Conservation (phyloP, 345 rosid genomes). For the Kernera saxatilis region DNA sequence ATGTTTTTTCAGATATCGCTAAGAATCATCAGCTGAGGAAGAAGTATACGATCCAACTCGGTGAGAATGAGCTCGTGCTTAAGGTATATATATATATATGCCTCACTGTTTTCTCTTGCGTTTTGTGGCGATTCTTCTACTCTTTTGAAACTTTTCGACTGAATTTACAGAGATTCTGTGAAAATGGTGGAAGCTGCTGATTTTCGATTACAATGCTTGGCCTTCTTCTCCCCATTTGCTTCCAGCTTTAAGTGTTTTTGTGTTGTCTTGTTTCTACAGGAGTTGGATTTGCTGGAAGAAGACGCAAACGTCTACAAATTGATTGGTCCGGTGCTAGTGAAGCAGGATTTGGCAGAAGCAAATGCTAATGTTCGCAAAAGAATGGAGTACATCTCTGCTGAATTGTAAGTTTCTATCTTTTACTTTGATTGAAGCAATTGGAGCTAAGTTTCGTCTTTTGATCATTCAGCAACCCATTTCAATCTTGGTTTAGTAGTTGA, state of each 20-base stretch:
- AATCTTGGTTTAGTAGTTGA: not conserved
- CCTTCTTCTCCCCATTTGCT: not conserved
- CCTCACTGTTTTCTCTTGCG: not conserved
- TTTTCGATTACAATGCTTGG: not conserved
- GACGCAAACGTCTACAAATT: conserved; percentile 90
- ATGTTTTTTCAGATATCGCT: conserved; percentile 52
- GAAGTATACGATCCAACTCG: conserved; percentile 91
- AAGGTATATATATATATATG: conserved; percentile 43
- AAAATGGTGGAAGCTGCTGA: not conserved
- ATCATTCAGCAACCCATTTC: not conserved
- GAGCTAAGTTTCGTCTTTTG: not conserved
- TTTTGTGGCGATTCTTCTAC: not conserved
- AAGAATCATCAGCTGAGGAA: conserved; percentile 90
- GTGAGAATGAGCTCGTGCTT: conserved; percentile 95
- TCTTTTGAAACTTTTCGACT: not conserved
- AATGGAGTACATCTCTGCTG: conserved; percentile 89
- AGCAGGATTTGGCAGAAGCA: conserved; percentile 95
- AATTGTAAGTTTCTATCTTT: conserved; percentile 47
- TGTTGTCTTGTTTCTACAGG: conserved; percentile 40
- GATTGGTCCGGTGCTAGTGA: conserved; percentile 96
- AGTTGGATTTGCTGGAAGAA: conserved; percentile 77
- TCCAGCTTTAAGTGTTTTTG: not conserved
- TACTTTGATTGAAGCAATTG: not conserved
- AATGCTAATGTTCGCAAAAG: conserved; percentile 94
- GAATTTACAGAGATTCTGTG: not conserved